These are phyloP conservation scores for Suillus americanus DNA, from an alignment of 768 basidiomycete genomes.

Conservation along the genomic window DNA sequence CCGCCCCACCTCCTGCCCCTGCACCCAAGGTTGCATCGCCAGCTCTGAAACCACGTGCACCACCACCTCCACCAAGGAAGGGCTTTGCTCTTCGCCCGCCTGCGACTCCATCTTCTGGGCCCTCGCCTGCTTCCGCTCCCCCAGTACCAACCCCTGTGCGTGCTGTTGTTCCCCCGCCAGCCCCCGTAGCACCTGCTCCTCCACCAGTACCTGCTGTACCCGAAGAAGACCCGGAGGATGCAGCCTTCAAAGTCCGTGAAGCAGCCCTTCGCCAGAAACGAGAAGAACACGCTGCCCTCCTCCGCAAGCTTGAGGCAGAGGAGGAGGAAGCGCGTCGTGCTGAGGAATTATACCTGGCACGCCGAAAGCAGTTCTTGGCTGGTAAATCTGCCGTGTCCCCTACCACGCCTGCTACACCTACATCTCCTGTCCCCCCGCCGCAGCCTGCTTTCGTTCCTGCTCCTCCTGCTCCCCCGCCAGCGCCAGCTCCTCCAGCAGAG, in stretches of 20 bases:
- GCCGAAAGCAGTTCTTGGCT: slow-evolving; percentile 35
- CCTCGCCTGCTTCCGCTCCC: slow-evolving; percentile 18
- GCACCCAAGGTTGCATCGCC: slow-evolving; percentile 32
- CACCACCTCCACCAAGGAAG: slow-evolving; percentile 36
- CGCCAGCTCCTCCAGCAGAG: slow-evolving; percentile 19
- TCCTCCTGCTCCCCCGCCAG: slow-evolving; percentile 30
- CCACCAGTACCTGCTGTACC: slow-evolving; percentile 34
- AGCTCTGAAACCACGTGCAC: slow-evolving; percentile 37
- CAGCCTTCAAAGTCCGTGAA: slow-evolving; percentile 63
- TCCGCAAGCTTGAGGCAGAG: slow-evolving; percentile 71
- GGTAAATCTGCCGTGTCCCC: slow-evolving; percentile 37
- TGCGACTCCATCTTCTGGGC: slow-evolving; percentile 24
- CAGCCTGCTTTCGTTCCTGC: slow-evolving; percentile 34
- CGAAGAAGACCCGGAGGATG: slow-evolving; percentile 77
- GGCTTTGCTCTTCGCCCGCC: slow-evolving; percentile 11
- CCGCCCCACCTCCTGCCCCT: slow-evolving; percentile 43
- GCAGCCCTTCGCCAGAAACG: slow-evolving; percentile 69
- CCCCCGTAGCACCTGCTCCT: slow-evolving; percentile 25
- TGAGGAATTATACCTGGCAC: slow-evolving; percentile 40
- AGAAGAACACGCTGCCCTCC: slow-evolving; percentile 66
- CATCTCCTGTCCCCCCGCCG: slow-evolving; percentile 39
- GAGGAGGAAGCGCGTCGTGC: slow-evolving; percentile 54
- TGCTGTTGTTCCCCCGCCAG: slow-evolving; percentile 15
- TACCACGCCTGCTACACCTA: slow-evolving; percentile 21
- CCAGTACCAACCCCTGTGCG: slow-evolving; percentile 27